Percentiles rank a stretch among this genome's conserved stretches.
Evolutionary conservation across 169 alveolate genomes (phyloP).

Genomic region (Plasmodium yoelii): DNA sequence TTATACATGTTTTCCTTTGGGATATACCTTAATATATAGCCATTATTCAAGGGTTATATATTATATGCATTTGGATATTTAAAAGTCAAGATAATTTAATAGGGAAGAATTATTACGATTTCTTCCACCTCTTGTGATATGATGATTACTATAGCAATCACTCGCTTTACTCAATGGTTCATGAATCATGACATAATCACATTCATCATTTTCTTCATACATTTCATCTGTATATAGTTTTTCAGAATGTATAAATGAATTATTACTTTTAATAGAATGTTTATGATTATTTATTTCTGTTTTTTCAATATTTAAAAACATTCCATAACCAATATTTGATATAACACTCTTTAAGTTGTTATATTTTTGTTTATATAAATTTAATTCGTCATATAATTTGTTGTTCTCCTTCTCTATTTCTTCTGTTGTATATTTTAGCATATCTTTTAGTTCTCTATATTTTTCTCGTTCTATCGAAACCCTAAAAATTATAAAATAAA

Average conservation of each 20-base stretch:
- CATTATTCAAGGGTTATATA: no score
- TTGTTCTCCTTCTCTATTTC: slow-evolving; percentile 72
- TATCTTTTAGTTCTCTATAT: slow-evolving; percentile 52
- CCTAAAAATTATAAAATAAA: slow-evolving; percentile 5
- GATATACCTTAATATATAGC: no score
- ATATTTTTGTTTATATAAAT: slow-evolving; percentile 52
- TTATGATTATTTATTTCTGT: slow-evolving; percentile 9
- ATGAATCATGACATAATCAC: slow-evolving; percentile 69
- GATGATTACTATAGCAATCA: slow-evolving; percentile 4
- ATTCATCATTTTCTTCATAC: slow-evolving; percentile 1
- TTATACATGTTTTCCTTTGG: no score
- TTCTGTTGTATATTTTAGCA: slow-evolving; percentile 69
- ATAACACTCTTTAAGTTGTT: slow-evolving; percentile 33
- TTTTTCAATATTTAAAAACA: slow-evolving; percentile 26
- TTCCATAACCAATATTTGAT: slow-evolving; percentile 76
- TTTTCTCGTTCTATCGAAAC: slow-evolving; percentile 69
- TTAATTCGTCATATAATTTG: slow-evolving; percentile 59
- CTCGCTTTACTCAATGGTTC: neutral
- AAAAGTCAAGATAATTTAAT: slow-evolving; percentile 55
- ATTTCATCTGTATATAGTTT: slow-evolving; percentile 1
- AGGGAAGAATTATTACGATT: slow-evolving; percentile 41
- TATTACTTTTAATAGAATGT: neutral
- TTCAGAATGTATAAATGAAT: slow-evolving; percentile 18
- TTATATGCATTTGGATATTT: neutral
- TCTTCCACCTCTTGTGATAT: slow-evolving; percentile 1